Base-by-base conservation (phyloP, 176 grass and related monocot species). In the Carex pumila region DNA sequence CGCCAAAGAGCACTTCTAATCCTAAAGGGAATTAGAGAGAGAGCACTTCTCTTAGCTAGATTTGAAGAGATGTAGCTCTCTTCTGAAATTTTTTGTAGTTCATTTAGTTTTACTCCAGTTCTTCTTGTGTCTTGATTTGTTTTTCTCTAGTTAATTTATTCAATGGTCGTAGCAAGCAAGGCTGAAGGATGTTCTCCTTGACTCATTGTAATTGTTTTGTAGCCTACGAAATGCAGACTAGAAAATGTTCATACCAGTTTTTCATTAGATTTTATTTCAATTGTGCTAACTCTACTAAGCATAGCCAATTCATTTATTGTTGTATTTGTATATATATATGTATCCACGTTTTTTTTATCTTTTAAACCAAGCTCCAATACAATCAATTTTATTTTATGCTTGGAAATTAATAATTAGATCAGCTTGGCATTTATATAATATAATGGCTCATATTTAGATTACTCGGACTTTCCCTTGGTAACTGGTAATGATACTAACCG, bases 11-110 rank as follows among this genome's bases (percentile, higher is more conserved):
- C 71, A 61, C 2, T 8, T 6, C 37, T 11, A 94, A 92, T 62
- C 94, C 94, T 79, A 87, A 37, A 34, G 88, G 94, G 5, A 97
- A 97, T 85, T 93, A 96, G 82, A 31, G 30, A 62, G 4, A 15
- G 36, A 72, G 15, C 37, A 65, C 12, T 37, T 71, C 37, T 71
- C 12, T 37, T 71, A 43, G 58, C 32, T 68, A 63, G 29, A 62
- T 34, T 65, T 79, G 50, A 63, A 55, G 75, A 55, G 62, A 64
- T 32, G 8, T 8, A 39, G 21, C 37, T 82, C 83, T 85, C 77
- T 81, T 85, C 75, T 70, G 13, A 56, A 65, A 53, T 50, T 50
- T 82, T 89, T 85, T 89, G 87, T 76, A 89, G 83, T 75, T 61
- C 30, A 52, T 39, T 76, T 76, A 78, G 65, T 69, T 49, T n/a